Conservation (phyloP, 495 filamentous ascomycete species). For the Friedmanniomyces simplex region DNA sequence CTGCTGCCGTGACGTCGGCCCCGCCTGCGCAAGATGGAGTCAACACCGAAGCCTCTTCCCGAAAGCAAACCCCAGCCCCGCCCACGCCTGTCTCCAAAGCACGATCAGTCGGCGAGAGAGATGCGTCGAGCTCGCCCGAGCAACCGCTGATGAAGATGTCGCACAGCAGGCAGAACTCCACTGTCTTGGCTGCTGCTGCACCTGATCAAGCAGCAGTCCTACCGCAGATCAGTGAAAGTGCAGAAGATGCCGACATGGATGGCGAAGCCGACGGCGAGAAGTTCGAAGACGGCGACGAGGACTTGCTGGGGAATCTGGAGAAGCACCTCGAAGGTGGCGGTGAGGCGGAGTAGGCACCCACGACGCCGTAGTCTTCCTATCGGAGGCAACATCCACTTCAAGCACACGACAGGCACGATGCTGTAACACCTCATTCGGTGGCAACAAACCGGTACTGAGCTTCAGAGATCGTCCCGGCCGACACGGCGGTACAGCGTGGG, state of each 20-base stretch:
- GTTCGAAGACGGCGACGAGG: conserved; percentile 31
- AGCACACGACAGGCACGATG: no score
- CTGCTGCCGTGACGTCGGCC: conserved; percentile 2
- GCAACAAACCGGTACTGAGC: no score
- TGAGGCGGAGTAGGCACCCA: background rate
- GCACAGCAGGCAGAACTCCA: conserved; percentile 29
- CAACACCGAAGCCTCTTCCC: background rate
- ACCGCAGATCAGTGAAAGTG: background rate
- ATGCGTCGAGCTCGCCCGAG: conserved; percentile 28
- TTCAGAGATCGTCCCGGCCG: no score
- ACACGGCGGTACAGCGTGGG: no score
- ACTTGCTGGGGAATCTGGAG: conserved; percentile 35
- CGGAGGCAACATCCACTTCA: no score
- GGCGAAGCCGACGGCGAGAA: conserved; percentile 14
- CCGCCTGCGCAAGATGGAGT: conserved; percentile 5
- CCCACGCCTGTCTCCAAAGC: background rate
- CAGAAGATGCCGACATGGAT: background rate
- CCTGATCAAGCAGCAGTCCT: conserved; percentile 1
- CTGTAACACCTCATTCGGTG: no score
- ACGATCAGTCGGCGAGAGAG: background rate
- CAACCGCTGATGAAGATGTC: conserved; percentile 24
- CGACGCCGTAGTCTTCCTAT: background rate
- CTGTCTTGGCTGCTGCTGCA: background rate
- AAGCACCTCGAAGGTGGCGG: conserved; percentile 24
- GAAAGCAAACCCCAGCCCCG: background rate